Base-by-base conservation (phyloP, 352 stramenopile species). In the Phytopythium litorale region DNA sequence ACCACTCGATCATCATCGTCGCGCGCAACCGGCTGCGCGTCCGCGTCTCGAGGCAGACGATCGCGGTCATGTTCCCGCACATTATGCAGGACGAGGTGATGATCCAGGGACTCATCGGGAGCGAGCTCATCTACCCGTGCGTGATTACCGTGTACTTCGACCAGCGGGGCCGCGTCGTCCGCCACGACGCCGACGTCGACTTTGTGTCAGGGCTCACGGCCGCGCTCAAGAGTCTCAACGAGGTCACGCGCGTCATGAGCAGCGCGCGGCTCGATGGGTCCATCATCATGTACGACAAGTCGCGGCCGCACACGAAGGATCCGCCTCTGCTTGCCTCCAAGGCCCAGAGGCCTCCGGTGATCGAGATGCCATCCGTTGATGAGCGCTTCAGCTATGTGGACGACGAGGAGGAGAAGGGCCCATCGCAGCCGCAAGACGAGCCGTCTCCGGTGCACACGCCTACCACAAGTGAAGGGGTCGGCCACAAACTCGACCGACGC, bases 131-230 rank as follows among this genome's bases (percentile, higher is more conserved):
- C n/a, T 75, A 75, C 42, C 62, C 64, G 40, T 71, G 62, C 43
- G 60, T 67, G 55, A 73, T 66, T 45, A 56, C 56, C n/a, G 40
- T 75, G 33, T 67, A 66, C 55, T 78, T 75, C 16, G 64, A 71
- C 52, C 21, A 64, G 42, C 60, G 61, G 9, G 67, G 64, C 33
- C 56, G 58, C 33, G 63, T 75, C 50, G 62, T 71, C 43, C 66
- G 57, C 5, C 48, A 66, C 53, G 68, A 76, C 55, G 43, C 58
- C 4, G 30, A 60, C 2, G 45, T 75, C 11, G 65, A 73, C 62
- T 75, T 78, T 40, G 65, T 73, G 7, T 23, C 43, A 1, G 71
- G 64, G 0, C 59, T 75, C 33, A 70, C 60, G 21, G 19, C 37
- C 2, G 56, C 60, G 18, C 40, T 81, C n/a, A 21, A 55, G 25